These are phyloP conservation scores for Setomelanomma holmii DNA, from an alignment of 2,329 filamentous ascomycete genomes.

Conservation along the genomic window DNA sequence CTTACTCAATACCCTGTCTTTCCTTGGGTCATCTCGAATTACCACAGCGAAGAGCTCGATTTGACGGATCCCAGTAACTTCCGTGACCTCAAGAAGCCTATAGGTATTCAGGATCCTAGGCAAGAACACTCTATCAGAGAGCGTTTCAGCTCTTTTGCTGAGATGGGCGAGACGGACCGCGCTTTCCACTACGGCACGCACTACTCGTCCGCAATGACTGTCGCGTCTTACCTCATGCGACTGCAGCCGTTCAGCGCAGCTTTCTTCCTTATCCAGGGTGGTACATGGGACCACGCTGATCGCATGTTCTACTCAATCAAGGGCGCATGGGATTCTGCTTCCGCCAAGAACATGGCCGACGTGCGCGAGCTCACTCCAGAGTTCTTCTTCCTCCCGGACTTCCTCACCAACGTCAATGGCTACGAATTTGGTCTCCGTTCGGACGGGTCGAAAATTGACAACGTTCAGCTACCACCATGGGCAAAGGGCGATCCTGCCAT, in stretches of 20 bases:
- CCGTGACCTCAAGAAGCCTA: conserved; percentile 90
- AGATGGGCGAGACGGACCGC: conserved; percentile 80
- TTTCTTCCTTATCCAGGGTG: conserved; percentile 92
- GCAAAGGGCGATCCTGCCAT: conserved; percentile 95
- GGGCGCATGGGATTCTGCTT: conserved; percentile 90
- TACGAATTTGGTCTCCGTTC: conserved; percentile 95
- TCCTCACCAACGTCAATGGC: conserved; percentile 88
- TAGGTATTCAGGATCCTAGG: conserved; percentile 84
- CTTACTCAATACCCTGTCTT: conserved; percentile 98
- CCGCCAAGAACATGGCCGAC: conserved; percentile 88
- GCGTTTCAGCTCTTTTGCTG: conserved; percentile 84
- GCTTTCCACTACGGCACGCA: conserved; percentile 98
- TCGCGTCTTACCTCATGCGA: conserved; percentile 93
- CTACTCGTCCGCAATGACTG: conserved; percentile 99
- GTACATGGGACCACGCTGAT: conserved; percentile 94
- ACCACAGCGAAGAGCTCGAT: conserved; percentile 91
- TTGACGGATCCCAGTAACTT: conserved; percentile 84
- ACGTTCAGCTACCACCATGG: conserved; percentile 92
- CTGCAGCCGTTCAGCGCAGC: conserved; percentile 96
- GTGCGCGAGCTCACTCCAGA: conserved; percentile 94
- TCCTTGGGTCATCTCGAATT: conserved; percentile 95
- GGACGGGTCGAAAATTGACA: conserved; percentile 77
- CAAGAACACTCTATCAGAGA: conserved; percentile 82
- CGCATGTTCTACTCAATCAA: conserved; percentile 92
- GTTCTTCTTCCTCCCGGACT: conserved; percentile 96